phyloP scores from a whole-genome alignment of 495 filamentous ascomycete genomes.

The Aspergillus leporis region DNA sequence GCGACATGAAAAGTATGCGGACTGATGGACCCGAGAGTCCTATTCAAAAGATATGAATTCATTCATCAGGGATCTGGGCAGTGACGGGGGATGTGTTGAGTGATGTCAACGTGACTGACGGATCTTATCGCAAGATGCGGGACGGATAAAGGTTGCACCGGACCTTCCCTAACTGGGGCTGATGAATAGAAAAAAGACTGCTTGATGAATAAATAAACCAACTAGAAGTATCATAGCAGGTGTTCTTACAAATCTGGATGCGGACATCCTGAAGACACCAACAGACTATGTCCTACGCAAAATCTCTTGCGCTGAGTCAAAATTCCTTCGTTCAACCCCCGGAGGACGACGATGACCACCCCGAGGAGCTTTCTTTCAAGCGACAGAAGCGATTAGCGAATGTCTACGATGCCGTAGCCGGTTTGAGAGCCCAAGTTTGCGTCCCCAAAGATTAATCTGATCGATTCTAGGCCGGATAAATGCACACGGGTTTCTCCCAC shows the following conservation, averaged over 20 bases:
- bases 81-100: neutral
- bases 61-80: constrained; percentile 56
- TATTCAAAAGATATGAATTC: constrained; percentile 76
- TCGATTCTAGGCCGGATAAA: constrained; percentile 52
- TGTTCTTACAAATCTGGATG: neutral
- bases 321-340: constrained; percentile 23
- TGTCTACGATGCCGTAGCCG: constrained; percentile 80
- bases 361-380: constrained; percentile 14
- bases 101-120: neutral
- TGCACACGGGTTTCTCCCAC: constrained; percentile 41
- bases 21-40: constrained; percentile 63
- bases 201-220: too few relatives aligned
- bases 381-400: constrained; percentile 44
- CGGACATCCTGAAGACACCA: neutral
- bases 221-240: neutral
- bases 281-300: constrained; percentile 25
- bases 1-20: constrained; percentile 62
- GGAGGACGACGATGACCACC: constrained; percentile 1
- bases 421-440: constrained; percentile 38
- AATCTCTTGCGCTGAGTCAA: constrained; percentile 24
- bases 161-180: neutral
- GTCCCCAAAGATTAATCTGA: neutral
- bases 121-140: constrained; percentile 5
- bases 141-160: neutral
- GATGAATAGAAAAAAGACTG: neutral